These are phyloP conservation scores for Carallia pectinifolia DNA, from an alignment of 345 rosid species.

Conservation along the genomic window DNA sequence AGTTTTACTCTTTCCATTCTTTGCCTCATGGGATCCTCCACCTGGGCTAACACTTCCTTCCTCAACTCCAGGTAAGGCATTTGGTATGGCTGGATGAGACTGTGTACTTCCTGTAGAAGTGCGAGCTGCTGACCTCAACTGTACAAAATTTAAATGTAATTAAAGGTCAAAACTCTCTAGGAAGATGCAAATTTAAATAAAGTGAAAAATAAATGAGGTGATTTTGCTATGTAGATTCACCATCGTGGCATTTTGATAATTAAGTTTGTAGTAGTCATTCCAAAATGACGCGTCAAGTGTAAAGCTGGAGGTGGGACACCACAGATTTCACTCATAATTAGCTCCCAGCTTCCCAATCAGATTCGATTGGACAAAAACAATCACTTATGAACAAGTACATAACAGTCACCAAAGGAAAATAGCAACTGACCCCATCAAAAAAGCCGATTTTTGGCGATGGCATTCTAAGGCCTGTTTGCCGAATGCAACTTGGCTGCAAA, in stretches of 20 bases:
- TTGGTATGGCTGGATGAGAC: slow-evolving; percentile 31
- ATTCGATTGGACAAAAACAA: not conserved
- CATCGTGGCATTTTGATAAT: not conserved
- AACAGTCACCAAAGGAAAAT: slow-evolving; percentile 16
- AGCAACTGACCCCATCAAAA: slow-evolving; percentile 87
- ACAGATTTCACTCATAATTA: not conserved
- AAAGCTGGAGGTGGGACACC: too few relatives aligned
- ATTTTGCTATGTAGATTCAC: not conserved
- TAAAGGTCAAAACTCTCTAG: not conserved
- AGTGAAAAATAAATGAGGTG: too few relatives aligned
- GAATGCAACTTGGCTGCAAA: slow-evolving; percentile 38
- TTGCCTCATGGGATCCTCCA: slow-evolving; percentile 39
- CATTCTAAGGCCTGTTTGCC: slow-evolving; percentile 85
- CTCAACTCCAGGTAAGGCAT: slow-evolving; percentile 39
- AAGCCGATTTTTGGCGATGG: slow-evolving; percentile 95
- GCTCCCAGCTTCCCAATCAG: not conserved
- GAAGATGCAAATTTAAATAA: too few relatives aligned
- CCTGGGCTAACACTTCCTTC: slow-evolving; percentile 28
- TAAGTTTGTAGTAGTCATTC: not conserved
- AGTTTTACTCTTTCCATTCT: slow-evolving; percentile 49
- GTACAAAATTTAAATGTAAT: slow-evolving; percentile 24
- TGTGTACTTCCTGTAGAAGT: slow-evolving; percentile 47
- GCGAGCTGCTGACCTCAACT: slow-evolving; percentile 49
- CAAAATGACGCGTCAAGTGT: not conserved
- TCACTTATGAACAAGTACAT: slow-evolving; percentile 1